Evolutionary conservation across 1,139 yeast genomes (phyloP), one percentile per base, ranked within the genome.

Genomic region (Candida buenavistaensis): DNA sequence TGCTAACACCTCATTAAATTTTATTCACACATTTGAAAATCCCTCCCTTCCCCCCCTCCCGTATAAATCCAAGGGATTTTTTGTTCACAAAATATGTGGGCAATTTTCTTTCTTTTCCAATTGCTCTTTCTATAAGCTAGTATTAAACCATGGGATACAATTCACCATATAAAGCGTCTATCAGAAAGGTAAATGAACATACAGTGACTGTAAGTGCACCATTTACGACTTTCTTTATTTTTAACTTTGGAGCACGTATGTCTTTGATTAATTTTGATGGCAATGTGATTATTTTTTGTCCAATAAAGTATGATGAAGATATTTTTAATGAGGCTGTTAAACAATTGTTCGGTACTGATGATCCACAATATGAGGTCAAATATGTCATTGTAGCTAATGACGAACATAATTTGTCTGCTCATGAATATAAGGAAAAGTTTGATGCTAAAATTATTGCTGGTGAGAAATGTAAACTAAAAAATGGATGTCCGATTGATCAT

Each of bases 181-280:
- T 37, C 23, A 28, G 36, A 12, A 36, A 39, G 21, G 17, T 37
- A 13, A 27, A 32, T 10, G 38, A 39, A 12, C 23, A 38, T 29
- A 25, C 36, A 2, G 41, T 38, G 11, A 34, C 38, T 8, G 26
- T 38, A 12, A 27, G 38, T 11, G 28, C 31, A 11, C 41, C 41
- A 5, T 30, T 22, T 13, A 24, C 14, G 9, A 12, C 35, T 3
- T 7, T 35, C 12, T 6, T 13, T 11, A 27, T 29, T 14, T 28
- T 38, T 14, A 65, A 68, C 30, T 63, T 78, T 38, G 85, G 84
- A 14, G 78, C 72, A 14, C 59, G 83, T 35, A 65, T 72, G 68
- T 69, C 82, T 0, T 55, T 75, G 8, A 42, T 60, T 33, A 54
- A 64, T 31, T 45, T 55, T 32, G 51, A 60, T 23, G 48, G 55